Conservation (phyloP, 2,329 filamentous ascomycete species). For the Beauveria varroae region DNA sequence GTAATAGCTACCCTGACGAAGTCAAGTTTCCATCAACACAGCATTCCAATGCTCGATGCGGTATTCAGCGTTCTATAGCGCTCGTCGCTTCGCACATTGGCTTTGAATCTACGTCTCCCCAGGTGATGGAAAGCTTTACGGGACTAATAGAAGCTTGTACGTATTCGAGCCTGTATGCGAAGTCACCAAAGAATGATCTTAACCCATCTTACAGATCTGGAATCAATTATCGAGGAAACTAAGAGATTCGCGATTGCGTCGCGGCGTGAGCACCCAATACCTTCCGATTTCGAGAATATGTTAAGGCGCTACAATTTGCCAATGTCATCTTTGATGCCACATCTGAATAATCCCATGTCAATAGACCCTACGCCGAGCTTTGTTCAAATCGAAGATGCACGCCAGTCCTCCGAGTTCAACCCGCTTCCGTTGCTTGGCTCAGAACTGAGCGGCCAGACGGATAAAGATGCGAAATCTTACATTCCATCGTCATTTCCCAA, state of each 20-base stretch:
- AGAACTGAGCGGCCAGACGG: conserved; percentile 50
- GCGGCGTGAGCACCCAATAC: conserved; percentile 45
- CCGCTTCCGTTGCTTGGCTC: conserved; percentile 40
- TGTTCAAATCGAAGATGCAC: conserved; percentile 29
- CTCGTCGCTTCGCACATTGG: conserved; percentile 50
- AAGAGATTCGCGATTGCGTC: conserved; percentile 39
- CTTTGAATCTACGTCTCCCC: conserved; percentile 45
- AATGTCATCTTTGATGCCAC: conserved; percentile 44
- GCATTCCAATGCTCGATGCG: conserved; percentile 25
- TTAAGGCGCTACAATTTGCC: conserved; percentile 45
- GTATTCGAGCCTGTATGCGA: conserved; percentile 17
- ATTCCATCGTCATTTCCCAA: conserved; percentile 53
- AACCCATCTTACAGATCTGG: conserved; percentile 36
- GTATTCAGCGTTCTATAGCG: conserved; percentile 48
- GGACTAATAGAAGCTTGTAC: conserved; percentile 49
- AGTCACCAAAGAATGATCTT: background rate
- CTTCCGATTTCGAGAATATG: conserved; percentile 49
- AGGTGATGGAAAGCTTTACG: conserved; percentile 53
- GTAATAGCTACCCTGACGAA: conserved; percentile 15
- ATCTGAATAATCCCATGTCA: conserved; percentile 45
- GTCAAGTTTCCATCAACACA: conserved; percentile 19
- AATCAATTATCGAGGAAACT: conserved; percentile 40
- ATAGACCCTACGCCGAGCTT: conserved; percentile 26
- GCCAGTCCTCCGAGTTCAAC: conserved; percentile 24
- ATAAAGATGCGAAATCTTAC: conserved; percentile 48